Percentiles rank a stretch among this genome's conserved stretches.
Evolutionary conservation across 2,329 filamentous ascomycete species (phyloP).

Genomic region (Monilinia polystroma): DNA sequence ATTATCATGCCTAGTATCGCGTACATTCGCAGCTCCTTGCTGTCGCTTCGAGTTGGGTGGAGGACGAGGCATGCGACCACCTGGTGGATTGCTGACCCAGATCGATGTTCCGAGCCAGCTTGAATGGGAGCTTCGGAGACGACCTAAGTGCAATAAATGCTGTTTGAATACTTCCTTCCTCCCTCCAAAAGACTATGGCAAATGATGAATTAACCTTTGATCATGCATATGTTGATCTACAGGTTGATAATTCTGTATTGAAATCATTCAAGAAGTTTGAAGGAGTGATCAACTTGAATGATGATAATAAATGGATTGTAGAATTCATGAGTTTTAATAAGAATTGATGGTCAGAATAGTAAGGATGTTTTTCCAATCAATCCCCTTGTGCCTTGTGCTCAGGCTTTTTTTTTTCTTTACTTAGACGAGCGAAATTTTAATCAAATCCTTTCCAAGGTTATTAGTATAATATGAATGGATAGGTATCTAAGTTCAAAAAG

Average conservation of each 20-base stretch:
- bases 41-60: constrained; percentile 40
- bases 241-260: not conserved
- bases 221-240: constrained; percentile 12
- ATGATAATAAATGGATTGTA: constrained; percentile 2
- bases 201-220: constrained; percentile 2
- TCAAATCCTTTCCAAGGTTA: not conserved
- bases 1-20: constrained; percentile 81
- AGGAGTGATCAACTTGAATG: constrained; percentile 22
- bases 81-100: constrained; percentile 39
- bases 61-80: constrained; percentile 41
- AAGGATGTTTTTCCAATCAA: not conserved
- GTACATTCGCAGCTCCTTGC: constrained; percentile 55
- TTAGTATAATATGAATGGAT: too few relatives aligned
- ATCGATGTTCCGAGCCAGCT: constrained; percentile 40
- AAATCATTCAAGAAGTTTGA: constrained; percentile 22
- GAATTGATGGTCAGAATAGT: too few relatives aligned
- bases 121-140: constrained; percentile 24
- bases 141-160: constrained; percentile 2
- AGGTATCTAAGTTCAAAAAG: too few relatives aligned
- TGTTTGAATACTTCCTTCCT: not conserved
- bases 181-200: constrained; percentile 8
- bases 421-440: constrained; percentile 4
- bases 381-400: constrained; percentile 9
- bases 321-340: not conserved
- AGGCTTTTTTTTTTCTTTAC: not conserved